These are phyloP conservation scores for Coelastrella sp. DNA, from an alignment of 139 green algal genomes.

Conservation along the genomic window DNA sequence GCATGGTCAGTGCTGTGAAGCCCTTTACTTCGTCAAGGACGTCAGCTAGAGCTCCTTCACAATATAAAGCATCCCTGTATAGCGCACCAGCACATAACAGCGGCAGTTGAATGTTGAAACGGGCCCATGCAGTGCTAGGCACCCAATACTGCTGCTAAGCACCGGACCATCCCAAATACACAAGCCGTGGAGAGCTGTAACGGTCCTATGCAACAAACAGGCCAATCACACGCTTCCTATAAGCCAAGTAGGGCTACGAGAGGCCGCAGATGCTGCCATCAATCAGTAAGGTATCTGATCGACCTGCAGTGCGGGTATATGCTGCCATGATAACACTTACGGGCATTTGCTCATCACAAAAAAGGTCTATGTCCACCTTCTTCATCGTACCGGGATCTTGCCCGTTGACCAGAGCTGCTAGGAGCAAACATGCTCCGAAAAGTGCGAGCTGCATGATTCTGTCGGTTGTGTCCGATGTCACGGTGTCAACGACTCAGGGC, in stretches of 20 bases:
- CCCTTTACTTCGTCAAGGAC: conserved; percentile 33
- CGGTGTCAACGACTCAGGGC: not conserved
- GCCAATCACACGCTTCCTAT: no score
- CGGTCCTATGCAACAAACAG: no score
- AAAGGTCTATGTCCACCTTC: not conserved
- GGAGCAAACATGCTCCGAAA: not conserved
- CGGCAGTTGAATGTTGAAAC: not conserved
- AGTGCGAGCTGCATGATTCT: not conserved
- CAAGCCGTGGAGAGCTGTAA: no score
- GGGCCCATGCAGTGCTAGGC: not conserved
- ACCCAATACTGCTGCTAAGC: not conserved
- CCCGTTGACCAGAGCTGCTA: not conserved
- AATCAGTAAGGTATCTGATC: not conserved
- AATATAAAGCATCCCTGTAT: conserved; percentile 34
- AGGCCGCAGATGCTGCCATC: no score
- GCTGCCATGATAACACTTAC: conserved; percentile 1
- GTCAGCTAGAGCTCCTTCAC: not conserved
- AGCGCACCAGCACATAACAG: not conserved
- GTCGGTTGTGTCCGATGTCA: not conserved
- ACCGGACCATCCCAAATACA: not conserved
- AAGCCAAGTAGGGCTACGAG: no score
- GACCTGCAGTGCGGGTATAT: not conserved
- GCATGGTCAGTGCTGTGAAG: not conserved
- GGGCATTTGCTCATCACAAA: conserved; percentile 33
- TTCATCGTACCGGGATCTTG: no score